Base-by-base conservation (phyloP, 139 green algal species). In the Astrephomene gubernaculifera region DNA sequence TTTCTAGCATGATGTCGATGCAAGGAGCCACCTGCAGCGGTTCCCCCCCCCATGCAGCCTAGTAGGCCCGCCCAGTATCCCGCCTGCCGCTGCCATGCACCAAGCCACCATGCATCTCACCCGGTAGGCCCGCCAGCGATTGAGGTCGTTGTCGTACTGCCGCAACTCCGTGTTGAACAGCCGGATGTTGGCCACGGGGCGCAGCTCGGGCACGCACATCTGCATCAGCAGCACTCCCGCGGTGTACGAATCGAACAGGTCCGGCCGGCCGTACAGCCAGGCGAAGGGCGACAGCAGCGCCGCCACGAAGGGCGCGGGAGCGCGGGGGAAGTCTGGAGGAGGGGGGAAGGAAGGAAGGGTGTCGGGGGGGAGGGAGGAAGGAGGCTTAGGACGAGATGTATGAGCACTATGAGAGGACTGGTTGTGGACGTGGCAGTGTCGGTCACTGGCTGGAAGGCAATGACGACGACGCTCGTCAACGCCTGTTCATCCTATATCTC, bases 231-330 rank as follows among this genome's bases (percentile, higher is more conserved):
- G 86, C 38, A 97, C 83, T 41, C 95, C 94, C 6, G 45, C 83
- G 12, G 41, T 91, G 93, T 98, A 98, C 4, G 89, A 92, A 89
- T 98, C 96, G 83, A 98, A 98, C 19, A 98, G 93, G 89, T 98
- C 94, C 0, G 96, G 96, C 10, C 89, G 73, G 69, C 95, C 95
- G n/a, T 95, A 94, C 41, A 89, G 4, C 96, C 96, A 98, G 21
- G 91, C 90, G 10, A 97, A 87, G 4, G 96, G 96, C 7, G 96
- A 94, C 14, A 95, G 71, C 44, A 95, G 25, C 4, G 94, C 90
- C 0, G 96, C 94, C 9, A 97, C 14, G n/a, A 92, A 31, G 10
- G 96, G 95, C 0, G 83, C 79, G 19, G 94, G 94, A 2, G 93
- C 88, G 33, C 88, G 73, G 0, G 96, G 96, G 88, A 96, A 97